Evolutionary conservation across 2,329 filamentous ascomycete species (phyloP), one percentile per base, ranked within the genome.

Genomic region (Boeremia exigua): DNA sequence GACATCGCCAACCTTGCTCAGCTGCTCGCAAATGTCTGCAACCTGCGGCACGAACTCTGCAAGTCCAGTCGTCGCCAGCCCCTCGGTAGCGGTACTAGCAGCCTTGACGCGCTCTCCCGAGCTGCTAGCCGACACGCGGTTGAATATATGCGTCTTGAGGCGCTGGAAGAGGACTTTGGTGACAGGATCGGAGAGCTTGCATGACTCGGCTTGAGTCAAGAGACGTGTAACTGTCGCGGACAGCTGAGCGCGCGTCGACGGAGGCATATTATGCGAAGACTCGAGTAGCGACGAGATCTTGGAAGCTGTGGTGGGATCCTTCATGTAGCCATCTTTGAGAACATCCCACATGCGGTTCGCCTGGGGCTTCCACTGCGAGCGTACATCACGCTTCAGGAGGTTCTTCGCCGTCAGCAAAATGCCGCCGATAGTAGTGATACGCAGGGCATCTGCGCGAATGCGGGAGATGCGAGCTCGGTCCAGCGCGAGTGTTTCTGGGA

Each of bases 401-500:
- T 92, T 94, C 79, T 95, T 95, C 74, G 88, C 89, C 47, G 92
- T 91, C 12, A 94, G 78, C 27, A 93, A 79, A 43, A 94, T 88
- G 0, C 90, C 88, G 1, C 88, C 89, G 3, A 89, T 84, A 1
- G 89, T 89, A 19, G 90, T 84, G 64, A 94, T 88, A 39, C 86
- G 84, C 40, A 88, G 76, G 0, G 86, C 81, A 54, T 86, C 80
- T 25, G 77, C 73, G 8, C 86, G 84, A 43, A 86, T 82, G 19
- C 81, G 80, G 2, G 78, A 74, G 37, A 91, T 84, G 14, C 90
- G 88, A 48, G 81, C 83, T 36, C 80, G 72, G 64, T 95, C 91
- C 1, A 94, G 82, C 12, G 81, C 80, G 17, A 95, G 82, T 57
- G 91, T 93, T 70, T 94, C 91, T 0, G 90, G 90, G 1, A 91